A percentile compares a stretch with the other conserved stretches of the same genome.
Evolutionary conservation across 352 stramenopile genomes (phyloP).

Genomic region (Globisporangium cystogenes): DNA sequence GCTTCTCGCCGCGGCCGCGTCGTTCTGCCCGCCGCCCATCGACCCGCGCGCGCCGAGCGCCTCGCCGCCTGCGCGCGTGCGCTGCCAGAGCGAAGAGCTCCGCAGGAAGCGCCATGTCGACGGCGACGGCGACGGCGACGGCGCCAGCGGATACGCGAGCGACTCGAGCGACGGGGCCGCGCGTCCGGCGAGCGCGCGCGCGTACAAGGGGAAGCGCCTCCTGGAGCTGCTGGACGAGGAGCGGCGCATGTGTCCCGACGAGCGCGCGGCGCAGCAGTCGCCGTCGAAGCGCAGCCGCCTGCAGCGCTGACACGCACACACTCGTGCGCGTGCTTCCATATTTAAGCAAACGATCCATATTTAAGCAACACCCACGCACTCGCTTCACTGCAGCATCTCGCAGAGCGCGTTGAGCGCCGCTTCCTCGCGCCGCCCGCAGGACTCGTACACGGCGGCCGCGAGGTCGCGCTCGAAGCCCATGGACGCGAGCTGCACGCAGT

Average conservation of each 20-base stretch:
- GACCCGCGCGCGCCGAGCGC: background rate
- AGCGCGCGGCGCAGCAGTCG: conserved; percentile 33
- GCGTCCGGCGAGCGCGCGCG: conserved; percentile 22
- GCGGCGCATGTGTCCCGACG: conserved; percentile 49
- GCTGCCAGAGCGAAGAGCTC: conserved; percentile 39
- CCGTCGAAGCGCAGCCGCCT: conserved; percentile 51
- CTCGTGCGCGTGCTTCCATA: no score
- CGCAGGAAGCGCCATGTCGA: conserved; percentile 12
- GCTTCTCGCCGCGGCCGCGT: background rate
- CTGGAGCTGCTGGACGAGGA: conserved; percentile 76
- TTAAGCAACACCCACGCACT: background rate
- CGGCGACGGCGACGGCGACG: no score
- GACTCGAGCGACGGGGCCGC: conserved; percentile 10
- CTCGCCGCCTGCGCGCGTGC: conserved; percentile 1
- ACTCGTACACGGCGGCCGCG: conserved; percentile 51
- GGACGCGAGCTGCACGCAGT: conserved; percentile 31
- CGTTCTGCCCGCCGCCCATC: background rate
- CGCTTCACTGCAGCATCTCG: conserved; percentile 27
- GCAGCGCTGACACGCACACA: conserved; percentile 7
- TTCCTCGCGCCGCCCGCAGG: conserved; percentile 49
- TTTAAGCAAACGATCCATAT: no score
- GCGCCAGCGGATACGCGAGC: conserved; percentile 28
- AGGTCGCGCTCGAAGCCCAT: conserved; percentile 60
- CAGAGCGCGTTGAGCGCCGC: conserved; percentile 47
- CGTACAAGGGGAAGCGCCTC: conserved; percentile 70